A percentile compares a stretch with the other conserved stretches of the same genome.
These are phyloP conservation scores for Melampsora abietis-canadensis DNA, from an alignment of 1,284 basidiomycete species.

Conservation along the genomic window DNA sequence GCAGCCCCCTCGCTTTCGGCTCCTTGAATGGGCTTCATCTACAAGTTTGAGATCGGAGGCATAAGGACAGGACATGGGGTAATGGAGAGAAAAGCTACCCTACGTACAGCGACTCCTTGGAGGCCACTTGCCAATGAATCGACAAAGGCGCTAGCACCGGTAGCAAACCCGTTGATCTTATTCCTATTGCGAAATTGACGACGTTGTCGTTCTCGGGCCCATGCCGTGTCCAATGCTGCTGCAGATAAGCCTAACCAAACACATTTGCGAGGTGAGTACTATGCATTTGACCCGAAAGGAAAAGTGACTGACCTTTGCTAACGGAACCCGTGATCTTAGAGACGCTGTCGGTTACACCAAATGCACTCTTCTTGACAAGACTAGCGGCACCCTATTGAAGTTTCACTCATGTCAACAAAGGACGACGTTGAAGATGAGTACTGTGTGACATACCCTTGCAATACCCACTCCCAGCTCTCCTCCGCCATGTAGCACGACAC, in stretches of 20 bases:
- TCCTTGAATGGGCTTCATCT: conserved; percentile 93
- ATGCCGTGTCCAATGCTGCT: conserved; percentile 40
- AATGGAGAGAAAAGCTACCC: conserved; percentile 7
- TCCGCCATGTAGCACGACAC: conserved; percentile 94
- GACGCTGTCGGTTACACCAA: conserved; percentile 90
- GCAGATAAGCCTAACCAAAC: conserved; percentile 60
- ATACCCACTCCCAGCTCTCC: conserved; percentile 94
- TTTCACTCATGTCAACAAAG: conserved; percentile 31
- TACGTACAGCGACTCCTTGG: conserved; percentile 82
- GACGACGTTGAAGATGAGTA: background rate
- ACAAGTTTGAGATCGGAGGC: conserved; percentile 27
- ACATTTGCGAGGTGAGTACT: conserved; percentile 55
- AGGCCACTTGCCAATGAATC: conserved; percentile 91
- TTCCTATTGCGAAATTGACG: conserved; percentile 41
- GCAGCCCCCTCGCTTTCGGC: conserved; percentile 89
- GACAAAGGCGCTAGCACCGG: conserved; percentile 89
- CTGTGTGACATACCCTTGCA: conserved; percentile 66
- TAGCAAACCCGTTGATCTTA: conserved; percentile 56
- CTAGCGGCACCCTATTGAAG: conserved; percentile 80
- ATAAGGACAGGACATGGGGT: background rate
- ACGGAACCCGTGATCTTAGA: conserved; percentile 96
- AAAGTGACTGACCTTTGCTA: conserved; percentile 70
- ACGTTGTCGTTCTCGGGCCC: conserved; percentile 44
- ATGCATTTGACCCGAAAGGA: background rate
- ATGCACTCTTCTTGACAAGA: conserved; percentile 98